These are phyloP conservation scores for Anaeromyces robustus DNA, from an alignment of 192 early-diverging fungal species.

Conservation along the genomic window DNA sequence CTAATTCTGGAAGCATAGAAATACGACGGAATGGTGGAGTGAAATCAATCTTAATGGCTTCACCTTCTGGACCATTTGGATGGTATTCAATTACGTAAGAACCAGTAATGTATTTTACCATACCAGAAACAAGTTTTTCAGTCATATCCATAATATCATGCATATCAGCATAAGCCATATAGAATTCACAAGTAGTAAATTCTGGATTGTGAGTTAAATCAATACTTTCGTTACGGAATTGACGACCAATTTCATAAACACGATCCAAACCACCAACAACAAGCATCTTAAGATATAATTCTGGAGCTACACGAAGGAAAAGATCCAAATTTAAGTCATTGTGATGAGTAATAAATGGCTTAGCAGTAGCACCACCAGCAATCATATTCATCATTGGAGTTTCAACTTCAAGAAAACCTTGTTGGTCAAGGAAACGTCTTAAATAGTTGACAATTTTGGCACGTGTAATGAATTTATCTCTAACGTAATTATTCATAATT, in stretches of 20 bases:
- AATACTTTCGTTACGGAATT: constrained; percentile 98
- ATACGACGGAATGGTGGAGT: constrained; percentile 89
- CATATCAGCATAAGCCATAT: constrained; percentile 99
- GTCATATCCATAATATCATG: constrained; percentile 93
- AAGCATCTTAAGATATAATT: constrained; percentile 94
- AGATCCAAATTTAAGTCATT: constrained; percentile 97
- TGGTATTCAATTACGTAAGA: constrained; percentile 86
- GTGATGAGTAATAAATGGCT: constrained; percentile 98
- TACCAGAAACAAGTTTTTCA: constrained; percentile 68
- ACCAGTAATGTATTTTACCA: constrained; percentile 88
- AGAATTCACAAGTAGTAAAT: constrained; percentile 98
- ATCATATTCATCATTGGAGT: constrained; percentile 97
- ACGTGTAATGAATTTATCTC: constrained; percentile 85
- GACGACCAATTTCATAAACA: constrained; percentile 97
- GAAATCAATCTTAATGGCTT: constrained; percentile 81
- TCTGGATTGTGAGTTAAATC: constrained; percentile 99
- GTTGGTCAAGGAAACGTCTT: constrained; percentile 83
- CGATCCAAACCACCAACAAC: constrained; percentile 96
- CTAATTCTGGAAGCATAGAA: constrained; percentile 82
- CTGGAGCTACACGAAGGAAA: constrained; percentile 97
- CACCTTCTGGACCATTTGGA: constrained; percentile 64
- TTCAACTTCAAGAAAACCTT: constrained; percentile 95
- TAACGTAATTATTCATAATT: constrained; percentile 94
- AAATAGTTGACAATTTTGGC: constrained; percentile 93
- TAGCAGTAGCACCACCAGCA: constrained; percentile 93